A percentile compares a stretch with the other conserved stretches of the same genome.
phyloP scores from a whole-genome alignment of 805 yeast species.

The Phaffomyces antillensis region DNA sequence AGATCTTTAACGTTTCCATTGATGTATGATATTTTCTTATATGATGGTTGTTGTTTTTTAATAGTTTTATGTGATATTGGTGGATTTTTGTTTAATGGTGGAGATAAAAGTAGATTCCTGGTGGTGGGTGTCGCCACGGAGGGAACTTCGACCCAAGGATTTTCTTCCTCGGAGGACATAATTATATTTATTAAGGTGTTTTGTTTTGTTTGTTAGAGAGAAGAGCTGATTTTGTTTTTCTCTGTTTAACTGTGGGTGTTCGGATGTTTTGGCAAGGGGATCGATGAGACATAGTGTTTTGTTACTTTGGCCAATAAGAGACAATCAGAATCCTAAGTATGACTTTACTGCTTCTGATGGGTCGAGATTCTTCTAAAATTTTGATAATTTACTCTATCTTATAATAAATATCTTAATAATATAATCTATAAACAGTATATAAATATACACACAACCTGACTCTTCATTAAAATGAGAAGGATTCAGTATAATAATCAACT shows the following conservation, averaged over 20 bases:
- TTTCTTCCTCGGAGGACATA: slow-evolving; percentile 1
- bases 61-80: no score
- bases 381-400: no score
- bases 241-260: no score
- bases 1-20: slow-evolving; percentile 23
- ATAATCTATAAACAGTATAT: neutral
- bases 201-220: neutral
- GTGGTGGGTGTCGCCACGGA: neutral
- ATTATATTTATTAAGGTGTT: neutral
- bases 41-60: no score
- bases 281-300: no score
- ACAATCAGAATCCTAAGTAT: no score
- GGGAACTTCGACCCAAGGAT: slow-evolving; percentile 18
- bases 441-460: neutral
- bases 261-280: no score
- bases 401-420: neutral
- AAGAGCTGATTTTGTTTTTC: no score
- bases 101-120: neutral
- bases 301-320: no score
- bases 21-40: slow-evolving; percentile 16
- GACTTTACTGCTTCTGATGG: no score
- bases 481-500: slow-evolving; percentile 27
- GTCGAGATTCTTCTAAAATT: no score
- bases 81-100: neutral
- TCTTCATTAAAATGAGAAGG: slow-evolving; percentile 11